A percentile compares a stretch with the other conserved stretches of the same genome.
These are phyloP conservation scores for Cyclospora cayetanensis DNA, from an alignment of 169 alveolate species.

Conservation along the genomic window DNA sequence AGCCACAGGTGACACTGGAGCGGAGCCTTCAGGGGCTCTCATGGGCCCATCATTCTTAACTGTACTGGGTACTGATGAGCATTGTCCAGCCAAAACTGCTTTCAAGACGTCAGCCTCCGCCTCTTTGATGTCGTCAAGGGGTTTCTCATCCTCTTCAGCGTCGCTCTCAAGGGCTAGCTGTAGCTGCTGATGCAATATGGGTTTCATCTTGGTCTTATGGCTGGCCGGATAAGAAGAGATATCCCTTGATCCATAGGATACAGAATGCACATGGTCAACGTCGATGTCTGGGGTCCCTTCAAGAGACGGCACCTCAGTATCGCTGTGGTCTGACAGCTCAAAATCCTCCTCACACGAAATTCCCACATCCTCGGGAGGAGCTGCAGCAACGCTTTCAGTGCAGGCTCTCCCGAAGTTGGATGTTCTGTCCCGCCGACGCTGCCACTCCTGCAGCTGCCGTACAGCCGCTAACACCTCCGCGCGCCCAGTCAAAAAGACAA, in stretches of 20 bases:
- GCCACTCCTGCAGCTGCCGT: slow-evolving; percentile 81
- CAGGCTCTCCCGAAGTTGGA: too few relatives aligned
- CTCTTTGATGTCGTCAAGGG: background rate
- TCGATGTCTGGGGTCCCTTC: background rate
- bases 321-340: slow-evolving; percentile 43
- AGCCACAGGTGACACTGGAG: background rate
- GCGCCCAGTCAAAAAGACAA: slow-evolving; percentile 97
- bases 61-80: background rate
- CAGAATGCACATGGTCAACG: slow-evolving; percentile 12
- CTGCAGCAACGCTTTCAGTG: slow-evolving; percentile 49
- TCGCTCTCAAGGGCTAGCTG: slow-evolving; percentile 40
- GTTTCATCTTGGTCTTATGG: background rate
- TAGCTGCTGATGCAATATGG: background rate
- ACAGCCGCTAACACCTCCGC: slow-evolving; percentile 93
- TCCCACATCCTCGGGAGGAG: slow-evolving; percentile 42
- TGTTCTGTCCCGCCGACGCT: slow-evolving; percentile 74
- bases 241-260: slow-evolving; percentile 18
- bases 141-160: slow-evolving; percentile 17
- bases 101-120: slow-evolving; percentile 15
- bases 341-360: background rate
- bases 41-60: background rate
- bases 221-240: slow-evolving; percentile 10
- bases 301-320: slow-evolving; percentile 69
- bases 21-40: background rate
- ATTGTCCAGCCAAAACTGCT: background rate